Evolutionary conservation across 345 rosid species (phyloP).

Genomic region (Citrus mangshanensis): DNA sequence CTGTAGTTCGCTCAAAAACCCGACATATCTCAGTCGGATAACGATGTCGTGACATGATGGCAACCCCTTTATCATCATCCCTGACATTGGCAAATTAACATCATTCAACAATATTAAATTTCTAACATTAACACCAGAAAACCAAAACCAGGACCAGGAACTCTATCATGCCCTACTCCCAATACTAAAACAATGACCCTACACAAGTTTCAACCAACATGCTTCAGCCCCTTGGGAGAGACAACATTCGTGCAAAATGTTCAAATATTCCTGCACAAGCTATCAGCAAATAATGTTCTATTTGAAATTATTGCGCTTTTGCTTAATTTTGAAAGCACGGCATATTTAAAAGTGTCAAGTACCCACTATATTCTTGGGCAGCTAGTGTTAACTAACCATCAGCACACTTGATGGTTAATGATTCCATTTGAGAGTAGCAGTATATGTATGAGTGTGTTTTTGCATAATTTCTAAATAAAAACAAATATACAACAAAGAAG

Average conservation of each 20-base stretch:
- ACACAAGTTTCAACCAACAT: background rate
- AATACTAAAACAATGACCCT: background rate
- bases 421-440: background rate
- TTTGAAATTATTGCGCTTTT: background rate
- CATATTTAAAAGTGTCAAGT: background rate
- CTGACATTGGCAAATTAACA: constrained; percentile 31
- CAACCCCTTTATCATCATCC: constrained; percentile 96
- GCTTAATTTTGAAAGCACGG: background rate
- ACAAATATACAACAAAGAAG: background rate
- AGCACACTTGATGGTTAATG: background rate
- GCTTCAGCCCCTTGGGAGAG: background rate
- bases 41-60: constrained; percentile 97
- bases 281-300: background rate
- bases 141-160: background rate
- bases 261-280: background rate
- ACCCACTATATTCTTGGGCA: background rate
- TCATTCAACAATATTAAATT: background rate
- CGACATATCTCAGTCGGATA: constrained; percentile 89
- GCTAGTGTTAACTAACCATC: background rate
- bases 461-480: background rate
- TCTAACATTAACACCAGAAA: background rate
- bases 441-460: background rate
- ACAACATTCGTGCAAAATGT: background rate
- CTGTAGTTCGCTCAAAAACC: constrained; percentile 68
- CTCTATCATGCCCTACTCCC: background rate